Conservation (phyloP, 495 filamentous ascomycete species). For the Daldinia vernicosa region DNA sequence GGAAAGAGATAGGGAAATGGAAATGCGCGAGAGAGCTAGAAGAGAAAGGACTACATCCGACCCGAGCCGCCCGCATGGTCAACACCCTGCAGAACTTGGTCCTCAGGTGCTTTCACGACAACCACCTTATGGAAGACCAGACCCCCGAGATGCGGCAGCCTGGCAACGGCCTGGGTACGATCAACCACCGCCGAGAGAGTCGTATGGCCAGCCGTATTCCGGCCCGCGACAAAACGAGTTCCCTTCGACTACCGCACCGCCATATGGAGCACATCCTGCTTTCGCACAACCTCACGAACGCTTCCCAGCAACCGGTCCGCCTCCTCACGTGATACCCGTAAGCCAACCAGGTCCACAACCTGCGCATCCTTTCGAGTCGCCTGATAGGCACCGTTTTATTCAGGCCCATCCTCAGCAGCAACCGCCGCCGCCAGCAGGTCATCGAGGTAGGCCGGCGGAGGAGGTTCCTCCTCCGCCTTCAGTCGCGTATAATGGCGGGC, state of each 20-base stretch:
- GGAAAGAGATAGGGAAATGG: slow-evolving; percentile 43
- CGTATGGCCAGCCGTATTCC: slow-evolving; percentile 53
- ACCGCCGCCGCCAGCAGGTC: slow-evolving; percentile 34
- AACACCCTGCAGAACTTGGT: slow-evolving; percentile 39
- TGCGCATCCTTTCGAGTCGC: slow-evolving; percentile 59
- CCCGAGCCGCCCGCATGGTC: slow-evolving; percentile 36
- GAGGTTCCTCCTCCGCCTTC: slow-evolving; percentile 54
- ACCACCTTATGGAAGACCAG: slow-evolving; percentile 53
- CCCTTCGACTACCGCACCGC: slow-evolving; percentile 50
- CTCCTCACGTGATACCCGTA: slow-evolving; percentile 53
- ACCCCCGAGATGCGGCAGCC: slow-evolving; percentile 55
- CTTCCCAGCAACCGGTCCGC: slow-evolving; percentile 54
- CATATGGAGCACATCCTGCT: slow-evolving; percentile 56
- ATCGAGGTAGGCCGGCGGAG: slow-evolving; percentile 46
- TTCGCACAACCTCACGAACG: slow-evolving; percentile 58
- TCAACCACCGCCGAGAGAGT: slow-evolving; percentile 48
- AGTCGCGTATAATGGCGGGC: slow-evolving; percentile 52
- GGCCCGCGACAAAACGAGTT: slow-evolving; percentile 55
- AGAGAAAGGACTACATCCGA: slow-evolving; percentile 47
- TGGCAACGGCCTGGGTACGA: slow-evolving; percentile 56
- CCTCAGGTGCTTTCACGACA: slow-evolving; percentile 41
- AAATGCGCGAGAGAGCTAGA: slow-evolving; percentile 45
- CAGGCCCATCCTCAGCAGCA: slow-evolving; percentile 52
- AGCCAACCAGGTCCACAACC: slow-evolving; percentile 50
- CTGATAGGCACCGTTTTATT: slow-evolving; percentile 55